Base-by-base conservation (phyloP, 2,329 filamentous ascomycete species). In the Trichoderma breve region DNA sequence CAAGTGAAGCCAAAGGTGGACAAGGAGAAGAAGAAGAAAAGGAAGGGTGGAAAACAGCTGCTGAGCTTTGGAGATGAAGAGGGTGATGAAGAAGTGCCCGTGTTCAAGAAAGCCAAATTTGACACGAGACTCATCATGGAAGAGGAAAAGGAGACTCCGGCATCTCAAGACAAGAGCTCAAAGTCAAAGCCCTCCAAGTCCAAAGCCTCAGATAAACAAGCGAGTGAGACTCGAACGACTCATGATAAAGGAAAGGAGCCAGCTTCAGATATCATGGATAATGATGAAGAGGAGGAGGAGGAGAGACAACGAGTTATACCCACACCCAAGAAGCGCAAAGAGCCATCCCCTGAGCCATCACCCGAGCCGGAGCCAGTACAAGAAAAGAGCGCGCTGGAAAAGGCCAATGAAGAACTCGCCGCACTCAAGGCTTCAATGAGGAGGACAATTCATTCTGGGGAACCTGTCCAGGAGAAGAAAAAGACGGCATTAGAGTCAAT, bases 361-460 rank as follows among this genome's bases (percentile, higher is more conserved):
- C 74, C 76, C 15, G 77, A 78, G 66, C 77, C 78, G 9, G 78
- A 80, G 51, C 73, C 73, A 30, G 51, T 24, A n/a, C 77, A 77
- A 47, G 87, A 87, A 76, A 87, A 87, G 76, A 85, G 86, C 1
- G 85, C 86, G 0, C 82, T 95, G 11, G 90, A 94, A 74, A 85
- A 85, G 75, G 93, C 92, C 3, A 95, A 95, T 75, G 92, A 93
- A 47, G 91, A 96, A 77, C 94, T 95, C 69, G 92, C 92, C 5
- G 91, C 91, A 1, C 83, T 96, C 4, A 95, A 95, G 80, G 92
- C 92, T 9, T 94, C 92, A 0, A 93, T 96, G 91, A 92, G 90
- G 78, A 87, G 93, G 39, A 91, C 86, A 26, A 82, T 88, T 30
- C 82, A 86, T 67, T 78, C 81, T 0, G 85, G 79, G 47, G 84